These are phyloP conservation scores for Penicillium sp. DNA, from an alignment of 2,329 filamentous ascomycete species.

Conservation along the genomic window DNA sequence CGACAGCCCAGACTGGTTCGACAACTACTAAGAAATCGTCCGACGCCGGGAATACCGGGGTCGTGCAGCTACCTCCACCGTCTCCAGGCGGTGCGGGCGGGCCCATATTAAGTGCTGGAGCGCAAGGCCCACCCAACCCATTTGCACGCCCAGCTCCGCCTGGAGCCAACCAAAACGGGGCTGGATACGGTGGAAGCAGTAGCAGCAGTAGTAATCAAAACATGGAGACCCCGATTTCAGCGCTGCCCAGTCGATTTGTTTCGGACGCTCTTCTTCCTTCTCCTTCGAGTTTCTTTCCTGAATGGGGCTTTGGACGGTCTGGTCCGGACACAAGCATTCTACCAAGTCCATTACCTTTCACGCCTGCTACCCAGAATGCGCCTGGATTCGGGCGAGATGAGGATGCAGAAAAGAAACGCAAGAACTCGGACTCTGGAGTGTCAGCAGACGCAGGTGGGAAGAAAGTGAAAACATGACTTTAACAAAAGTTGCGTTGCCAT, in stretches of 20 bases:
- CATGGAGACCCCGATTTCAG: conserved; percentile 80
- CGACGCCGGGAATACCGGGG: conserved; percentile 59
- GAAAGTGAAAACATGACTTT: conserved; percentile 35
- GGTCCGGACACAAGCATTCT: conserved; percentile 74
- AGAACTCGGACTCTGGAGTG: conserved; percentile 37
- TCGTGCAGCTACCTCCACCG: conserved; percentile 79
- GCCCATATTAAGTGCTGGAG: conserved; percentile 76
- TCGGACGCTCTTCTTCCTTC: conserved; percentile 83
- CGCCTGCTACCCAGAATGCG: conserved; percentile 54
- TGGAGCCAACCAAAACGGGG: conserved; percentile 35
- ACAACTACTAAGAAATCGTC: conserved; percentile 54
- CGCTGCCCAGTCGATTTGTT: conserved; percentile 86
- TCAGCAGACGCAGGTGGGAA: conserved; percentile 31
- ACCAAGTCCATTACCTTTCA: conserved; percentile 90
- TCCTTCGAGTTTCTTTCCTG: conserved; percentile 86
- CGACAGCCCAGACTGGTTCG: conserved; percentile 57
- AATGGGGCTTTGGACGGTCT: conserved; percentile 71
- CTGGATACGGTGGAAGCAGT: conserved; percentile 39
- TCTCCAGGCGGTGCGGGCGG: conserved; percentile 62
- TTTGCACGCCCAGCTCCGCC: conserved; percentile 85
- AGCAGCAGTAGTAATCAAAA: conserved; percentile 31
- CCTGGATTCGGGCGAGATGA: conserved; percentile 41
- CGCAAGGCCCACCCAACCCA: conserved; percentile 87
- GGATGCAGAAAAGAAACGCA: conserved; percentile 42
- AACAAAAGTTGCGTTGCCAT: neutral